Percentiles rank a stretch among this genome's conserved stretches.
Conservation (phyloP, 1,284 basidiomycete genomes). For the Sporisorium graminicola region DNA sequence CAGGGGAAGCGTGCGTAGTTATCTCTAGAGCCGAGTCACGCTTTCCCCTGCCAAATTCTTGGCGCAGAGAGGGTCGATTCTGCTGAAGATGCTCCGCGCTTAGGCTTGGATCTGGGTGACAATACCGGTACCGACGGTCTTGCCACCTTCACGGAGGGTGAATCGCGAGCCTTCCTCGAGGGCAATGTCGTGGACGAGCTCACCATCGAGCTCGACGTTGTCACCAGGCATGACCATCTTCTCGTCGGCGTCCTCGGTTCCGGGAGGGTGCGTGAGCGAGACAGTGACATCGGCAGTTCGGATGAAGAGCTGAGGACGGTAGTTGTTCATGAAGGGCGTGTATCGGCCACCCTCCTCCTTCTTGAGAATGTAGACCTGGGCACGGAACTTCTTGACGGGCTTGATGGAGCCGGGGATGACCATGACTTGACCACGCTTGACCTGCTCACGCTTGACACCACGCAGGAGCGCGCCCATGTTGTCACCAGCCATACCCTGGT, state of each 20-base stretch:
- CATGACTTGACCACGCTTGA: constrained; percentile 93
- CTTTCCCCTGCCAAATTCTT: constrained; percentile 17
- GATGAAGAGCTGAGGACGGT: constrained; percentile 95
- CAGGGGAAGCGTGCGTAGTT: constrained; percentile 2
- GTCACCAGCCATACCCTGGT: constrained; percentile 97
- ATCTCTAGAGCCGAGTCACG: not conserved
- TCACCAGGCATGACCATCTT: constrained; percentile 96
- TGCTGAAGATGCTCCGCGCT: not conserved
- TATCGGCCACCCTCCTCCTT: constrained; percentile 99
- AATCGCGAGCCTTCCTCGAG: constrained; percentile 94
- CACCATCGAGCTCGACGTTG: constrained; percentile 92
- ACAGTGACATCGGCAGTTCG: constrained; percentile 96
- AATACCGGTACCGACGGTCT: constrained; percentile 74
- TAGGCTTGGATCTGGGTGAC: constrained; percentile 65
- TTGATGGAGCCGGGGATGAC: constrained; percentile 93
- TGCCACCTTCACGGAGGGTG: constrained; percentile 96
- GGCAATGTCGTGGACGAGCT: constrained; percentile 88
- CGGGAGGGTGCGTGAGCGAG: constrained; percentile 86
- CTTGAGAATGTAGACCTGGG: constrained; percentile 75
- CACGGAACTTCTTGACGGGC: constrained; percentile 86
- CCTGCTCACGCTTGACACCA: constrained; percentile 96
- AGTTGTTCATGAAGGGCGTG: constrained; percentile 96
- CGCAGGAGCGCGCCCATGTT: constrained; percentile 99
- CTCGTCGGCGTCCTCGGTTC: constrained; percentile 72
- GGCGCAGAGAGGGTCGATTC: not conserved